Evolutionary conservation across 2,329 filamentous ascomycete species (phyloP).

Genomic region (Fusarium annulatum): DNA sequence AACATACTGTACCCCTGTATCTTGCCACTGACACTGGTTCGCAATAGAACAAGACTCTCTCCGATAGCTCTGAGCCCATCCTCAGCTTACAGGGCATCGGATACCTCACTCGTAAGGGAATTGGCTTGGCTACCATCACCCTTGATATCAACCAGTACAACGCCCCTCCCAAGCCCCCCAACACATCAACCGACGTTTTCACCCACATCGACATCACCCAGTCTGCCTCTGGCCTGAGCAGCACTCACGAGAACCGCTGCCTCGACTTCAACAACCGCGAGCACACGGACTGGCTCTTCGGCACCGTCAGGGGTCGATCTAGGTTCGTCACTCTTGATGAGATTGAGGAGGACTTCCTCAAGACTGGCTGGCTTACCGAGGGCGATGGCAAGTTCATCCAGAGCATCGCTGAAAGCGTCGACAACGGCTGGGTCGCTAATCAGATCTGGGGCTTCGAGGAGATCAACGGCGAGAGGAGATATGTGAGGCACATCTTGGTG

Average conservation of each 20-base stretch:
- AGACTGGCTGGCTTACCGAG: constrained; percentile 69
- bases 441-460: constrained; percentile 72
- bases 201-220: constrained; percentile 79
- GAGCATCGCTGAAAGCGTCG: constrained; percentile 67
- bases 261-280: constrained; percentile 65
- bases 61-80: constrained; percentile 74
- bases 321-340: constrained; percentile 60
- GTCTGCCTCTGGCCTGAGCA: constrained; percentile 76
- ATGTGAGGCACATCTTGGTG: constrained; percentile 65
- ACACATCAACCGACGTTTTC: constrained; percentile 53
- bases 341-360: constrained; percentile 66
- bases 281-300: constrained; percentile 85
- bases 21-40: constrained; percentile 7
- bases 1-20: background rate
- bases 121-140: constrained; percentile 75
- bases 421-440: constrained; percentile 64
- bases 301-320: constrained; percentile 71
- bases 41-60: constrained; percentile 77
- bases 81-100: constrained; percentile 78
- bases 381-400: constrained; percentile 71
- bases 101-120: constrained; percentile 78
- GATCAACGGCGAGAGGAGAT: constrained; percentile 62
- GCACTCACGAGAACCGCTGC: constrained; percentile 68
- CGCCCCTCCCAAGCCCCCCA: constrained; percentile 56
- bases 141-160: constrained; percentile 69